Percentiles rank a stretch among this genome's conserved stretches.
phyloP scores from a whole-genome alignment of 331 rosid genomes.

The Malus hybrid region DNA sequence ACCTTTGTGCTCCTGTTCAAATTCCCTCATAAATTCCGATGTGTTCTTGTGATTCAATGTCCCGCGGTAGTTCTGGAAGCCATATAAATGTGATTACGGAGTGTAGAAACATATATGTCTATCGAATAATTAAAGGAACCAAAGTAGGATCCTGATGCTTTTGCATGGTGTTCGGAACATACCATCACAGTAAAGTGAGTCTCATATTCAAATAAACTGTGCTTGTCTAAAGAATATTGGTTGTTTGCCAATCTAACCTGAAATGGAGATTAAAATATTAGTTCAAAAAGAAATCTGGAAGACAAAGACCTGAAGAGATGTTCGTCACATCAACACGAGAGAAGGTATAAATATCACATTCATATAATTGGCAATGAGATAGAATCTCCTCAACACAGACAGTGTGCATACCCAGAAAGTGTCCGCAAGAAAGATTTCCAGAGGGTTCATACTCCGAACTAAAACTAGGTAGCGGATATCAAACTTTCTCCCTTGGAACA shows the following conservation, averaged over 20 bases:
- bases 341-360: not conserved
- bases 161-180: conserved; percentile 22
- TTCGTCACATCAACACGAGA: not conserved
- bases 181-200: conserved; percentile 99
- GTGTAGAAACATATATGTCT: not conserved
- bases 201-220: conserved; percentile 85
- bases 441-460: conserved; percentile 74
- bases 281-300: not conserved
- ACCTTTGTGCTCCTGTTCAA: conserved; percentile 93
- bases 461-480: conserved; percentile 83
- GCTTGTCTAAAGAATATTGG: conserved; percentile 67
- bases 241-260: conserved; percentile 95
- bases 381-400: conserved; percentile 1
- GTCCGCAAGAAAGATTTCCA: conserved; percentile 74
- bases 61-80: conserved; percentile 79
- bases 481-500: conserved; percentile 83
- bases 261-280: conserved; percentile 12
- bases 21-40: conserved; percentile 69
- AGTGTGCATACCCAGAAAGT: conserved; percentile 72
- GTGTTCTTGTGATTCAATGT: conserved; percentile 57
- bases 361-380: not conserved
- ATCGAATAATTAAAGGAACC: not conserved
- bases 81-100: conserved; percentile 11
- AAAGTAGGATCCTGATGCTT: not conserved
- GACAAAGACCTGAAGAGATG: not conserved